These are phyloP conservation scores for Fusarium nurragi DNA, from an alignment of 2,329 filamentous ascomycete genomes.

Conservation along the genomic window DNA sequence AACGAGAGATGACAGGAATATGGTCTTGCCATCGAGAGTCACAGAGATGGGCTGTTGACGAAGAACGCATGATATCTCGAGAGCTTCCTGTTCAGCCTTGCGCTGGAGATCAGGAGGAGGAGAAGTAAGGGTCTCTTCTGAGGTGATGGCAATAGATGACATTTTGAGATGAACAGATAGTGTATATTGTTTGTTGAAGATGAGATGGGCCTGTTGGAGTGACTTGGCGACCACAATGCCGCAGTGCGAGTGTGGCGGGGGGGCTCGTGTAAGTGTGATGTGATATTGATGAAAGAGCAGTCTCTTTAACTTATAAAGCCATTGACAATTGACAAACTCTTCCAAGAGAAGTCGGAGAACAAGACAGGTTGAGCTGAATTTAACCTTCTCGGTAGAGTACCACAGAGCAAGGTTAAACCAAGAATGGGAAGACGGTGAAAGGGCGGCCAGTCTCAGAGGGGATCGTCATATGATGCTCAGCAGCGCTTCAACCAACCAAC, in stretches of 20 bases:
- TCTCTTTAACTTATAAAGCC: conserved; percentile 1
- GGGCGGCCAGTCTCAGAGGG: conserved; percentile 24
- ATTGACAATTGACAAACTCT: not conserved
- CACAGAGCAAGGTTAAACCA: not conserved
- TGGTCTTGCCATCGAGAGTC: conserved; percentile 61
- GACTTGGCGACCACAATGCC: conserved; percentile 29
- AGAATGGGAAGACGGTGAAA: conserved; percentile 22
- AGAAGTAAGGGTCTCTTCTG: conserved; percentile 40
- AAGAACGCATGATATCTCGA: conserved; percentile 36
- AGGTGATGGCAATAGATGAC: conserved; percentile 43
- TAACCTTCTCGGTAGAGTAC: not conserved
- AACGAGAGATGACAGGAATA: conserved; percentile 56
- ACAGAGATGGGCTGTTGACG: conserved; percentile 62
- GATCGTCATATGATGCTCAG: conserved; percentile 42
- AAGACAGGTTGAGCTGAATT: not conserved
- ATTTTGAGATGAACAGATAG: conserved; percentile 21
- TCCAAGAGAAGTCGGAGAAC: not conserved
- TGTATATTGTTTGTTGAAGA: not conserved
- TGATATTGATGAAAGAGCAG: conserved; percentile 17
- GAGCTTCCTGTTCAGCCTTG: conserved; percentile 35
- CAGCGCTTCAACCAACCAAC: not conserved
- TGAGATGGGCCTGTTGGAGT: not conserved
- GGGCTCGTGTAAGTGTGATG: conserved; percentile 33
- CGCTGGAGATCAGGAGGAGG: conserved; percentile 34
- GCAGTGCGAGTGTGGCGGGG: conserved; percentile 1